Base-by-base conservation (phyloP, 768 basidiomycete species). In the Leccinum pellstonianum region DNA sequence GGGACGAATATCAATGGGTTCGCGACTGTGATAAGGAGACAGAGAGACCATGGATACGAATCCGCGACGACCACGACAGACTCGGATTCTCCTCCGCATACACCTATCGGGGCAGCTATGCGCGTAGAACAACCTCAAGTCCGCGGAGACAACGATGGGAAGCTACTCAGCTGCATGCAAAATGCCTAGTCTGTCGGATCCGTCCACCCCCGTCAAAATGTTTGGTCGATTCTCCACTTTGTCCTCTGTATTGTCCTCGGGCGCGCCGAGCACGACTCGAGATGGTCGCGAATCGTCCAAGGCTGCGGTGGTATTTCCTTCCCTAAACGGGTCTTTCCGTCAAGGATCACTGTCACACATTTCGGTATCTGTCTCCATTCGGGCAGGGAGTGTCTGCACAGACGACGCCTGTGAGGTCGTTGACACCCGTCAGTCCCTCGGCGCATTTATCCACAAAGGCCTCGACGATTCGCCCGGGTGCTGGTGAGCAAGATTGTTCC, bases 61-160 rank as follows among this genome's bases (percentile, higher is more conserved):
- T 70, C 69, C 4, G 58, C 67, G 9, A 69, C 69, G 19, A 71
- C 69, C 1, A 71, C 70, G 3, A 70, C 69, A 8, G 69, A 70
- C 57, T 70, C 69, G 5, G 69, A 69, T 57, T 65, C 67, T 59
- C 61, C 58, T 15, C 70, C 69, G 4, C 65, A 69, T 12, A 70
- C 69, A n/a, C 70, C 69, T 19, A 35, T 69, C 49, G 69, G 70
- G 23, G 43, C 51, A 46, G 9, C 35, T 8, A 61, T 58, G 17
- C 58, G 61, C 12, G 47, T 57, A 5, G 59, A 57, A 37, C 50
- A 33, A 4, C 31, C 55, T 2, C 61, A 37, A 46, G 50, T 64
- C 35, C 57, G 57, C 31, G 64, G 59, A 35, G 69, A 66, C 49
- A 62, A 62, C 14, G 68, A 64, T 1, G 55, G 43, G 23, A 51